These are phyloP conservation scores for Panicum hallii DNA, from an alignment of 202 grass and related monocot genomes.

Conservation along the genomic window DNA sequence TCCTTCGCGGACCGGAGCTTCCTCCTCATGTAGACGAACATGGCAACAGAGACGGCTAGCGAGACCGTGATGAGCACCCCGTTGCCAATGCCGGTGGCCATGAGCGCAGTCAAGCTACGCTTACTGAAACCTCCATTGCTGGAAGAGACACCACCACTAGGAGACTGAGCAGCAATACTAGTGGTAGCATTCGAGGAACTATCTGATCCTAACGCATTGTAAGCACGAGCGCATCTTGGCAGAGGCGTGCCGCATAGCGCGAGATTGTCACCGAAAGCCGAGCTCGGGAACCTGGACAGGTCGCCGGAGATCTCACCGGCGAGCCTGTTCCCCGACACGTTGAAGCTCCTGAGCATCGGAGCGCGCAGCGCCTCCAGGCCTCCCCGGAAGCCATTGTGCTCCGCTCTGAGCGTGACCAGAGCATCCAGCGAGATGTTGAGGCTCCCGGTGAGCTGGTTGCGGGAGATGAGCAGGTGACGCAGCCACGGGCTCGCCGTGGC, in stretches of 20 bases:
- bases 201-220: constrained; percentile 22
- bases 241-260: constrained; percentile 61
- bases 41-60: constrained; percentile 38
- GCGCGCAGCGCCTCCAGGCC: constrained; percentile 45
- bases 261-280: constrained; percentile 49
- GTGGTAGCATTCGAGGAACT: neutral
- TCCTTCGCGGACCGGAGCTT: constrained; percentile 42
- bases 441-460: constrained; percentile 47
- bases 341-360: constrained; percentile 48
- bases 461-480: constrained; percentile 61
- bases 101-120: constrained; percentile 48
- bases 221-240: constrained; percentile 43
- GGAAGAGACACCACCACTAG: neutral
- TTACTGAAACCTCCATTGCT: constrained; percentile 32
- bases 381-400: constrained; percentile 61
- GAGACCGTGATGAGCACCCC: constrained; percentile 48
- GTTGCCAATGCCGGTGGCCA: constrained; percentile 63
- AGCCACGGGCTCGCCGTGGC: constrained; percentile 46
- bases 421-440: constrained; percentile 49
- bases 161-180: neutral
- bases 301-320: constrained; percentile 47
- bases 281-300: constrained; percentile 58
- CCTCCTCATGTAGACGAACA: constrained; percentile 53
- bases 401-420: constrained; percentile 49
- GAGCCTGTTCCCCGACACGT: constrained; percentile 58